Conservation (phyloP, 345 rosid species). For the Citrus hindsii region DNA sequence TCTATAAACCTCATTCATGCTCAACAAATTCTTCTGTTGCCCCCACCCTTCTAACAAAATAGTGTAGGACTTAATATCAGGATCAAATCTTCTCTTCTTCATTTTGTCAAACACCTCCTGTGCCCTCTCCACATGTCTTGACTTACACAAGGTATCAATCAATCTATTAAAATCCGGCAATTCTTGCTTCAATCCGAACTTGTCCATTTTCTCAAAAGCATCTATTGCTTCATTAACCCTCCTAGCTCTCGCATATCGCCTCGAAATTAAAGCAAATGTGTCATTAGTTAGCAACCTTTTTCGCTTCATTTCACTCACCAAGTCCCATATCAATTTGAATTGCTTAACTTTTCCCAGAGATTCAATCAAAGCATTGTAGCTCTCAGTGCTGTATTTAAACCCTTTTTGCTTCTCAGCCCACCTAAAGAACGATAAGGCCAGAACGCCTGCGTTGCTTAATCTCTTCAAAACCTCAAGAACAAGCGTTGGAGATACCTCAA, state of each 20-base stretch:
- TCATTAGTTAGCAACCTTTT: constrained; percentile 59
- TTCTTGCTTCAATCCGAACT: constrained; percentile 60
- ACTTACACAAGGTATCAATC: constrained; percentile 63
- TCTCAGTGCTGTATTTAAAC: constrained; percentile 49
- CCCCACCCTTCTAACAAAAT: constrained; percentile 91
- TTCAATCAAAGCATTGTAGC: constrained; percentile 71
- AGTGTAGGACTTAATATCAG: constrained; percentile 69
- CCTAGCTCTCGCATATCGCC: constrained; percentile 72
- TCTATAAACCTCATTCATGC: constrained; percentile 56
- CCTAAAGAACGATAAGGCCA: constrained; percentile 64
- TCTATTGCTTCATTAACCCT: constrained; percentile 65
- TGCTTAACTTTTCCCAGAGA: constrained; percentile 86
- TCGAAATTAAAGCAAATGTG: constrained; percentile 66
- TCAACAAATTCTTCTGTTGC: constrained; percentile 52
- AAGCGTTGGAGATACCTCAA: constrained; percentile 46
- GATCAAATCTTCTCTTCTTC: constrained; percentile 56
- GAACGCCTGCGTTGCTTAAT: constrained; percentile 72
- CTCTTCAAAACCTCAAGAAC: constrained; percentile 58
- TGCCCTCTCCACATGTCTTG: constrained; percentile 64
- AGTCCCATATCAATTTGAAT: constrained; percentile 55
- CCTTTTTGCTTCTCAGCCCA: constrained; percentile 78
- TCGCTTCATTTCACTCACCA: constrained; percentile 68
- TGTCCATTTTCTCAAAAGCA: constrained; percentile 73
- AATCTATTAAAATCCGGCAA: constrained; percentile 58
- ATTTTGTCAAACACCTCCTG: constrained; percentile 85